Evolutionary conservation across 805 yeast genomes (phyloP).

Genomic region (Yamadazyma tumulicola): DNA sequence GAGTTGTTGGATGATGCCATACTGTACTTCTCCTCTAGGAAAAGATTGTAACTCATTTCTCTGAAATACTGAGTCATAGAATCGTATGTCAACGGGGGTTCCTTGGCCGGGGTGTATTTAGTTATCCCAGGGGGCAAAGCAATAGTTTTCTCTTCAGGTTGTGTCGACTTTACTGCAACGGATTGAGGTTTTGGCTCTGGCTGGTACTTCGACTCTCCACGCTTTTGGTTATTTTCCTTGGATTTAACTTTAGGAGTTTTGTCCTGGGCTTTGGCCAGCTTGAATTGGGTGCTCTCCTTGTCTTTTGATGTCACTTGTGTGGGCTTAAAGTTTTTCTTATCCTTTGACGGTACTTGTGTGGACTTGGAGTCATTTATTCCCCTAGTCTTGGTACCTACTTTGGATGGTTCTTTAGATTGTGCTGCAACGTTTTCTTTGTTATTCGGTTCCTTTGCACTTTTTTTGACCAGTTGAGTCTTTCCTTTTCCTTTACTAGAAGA

Average conservation of each 20-base stretch:
- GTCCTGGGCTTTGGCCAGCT: too few species aligned
- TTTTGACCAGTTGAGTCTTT: neutral
- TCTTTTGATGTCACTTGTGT: too few species aligned
- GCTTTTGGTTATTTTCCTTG: neutral
- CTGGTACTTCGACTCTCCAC: too few species aligned
- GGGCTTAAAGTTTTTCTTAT: too few species aligned
- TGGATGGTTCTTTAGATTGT: neutral
- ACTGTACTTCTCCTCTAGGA: conserved; percentile 53
- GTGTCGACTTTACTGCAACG: neutral
- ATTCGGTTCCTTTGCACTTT: neutral
- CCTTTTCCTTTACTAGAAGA: too few species aligned
- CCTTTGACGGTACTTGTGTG: too few species aligned
- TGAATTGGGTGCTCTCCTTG: too few species aligned
- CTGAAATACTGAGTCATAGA: conserved; percentile 50
- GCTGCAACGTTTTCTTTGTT: neutral
- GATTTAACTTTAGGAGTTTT: too few species aligned
- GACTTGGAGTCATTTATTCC: too few species aligned
- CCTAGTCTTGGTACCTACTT: too few species aligned
- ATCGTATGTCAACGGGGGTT: conserved; percentile 46
- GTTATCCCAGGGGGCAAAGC: conserved; percentile 25
- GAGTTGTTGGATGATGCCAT: conserved; percentile 36
- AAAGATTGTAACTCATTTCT: conserved; percentile 59
- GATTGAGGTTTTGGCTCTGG: neutral
- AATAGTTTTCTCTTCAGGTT: neutral
- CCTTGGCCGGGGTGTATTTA: conserved; percentile 29